Evolutionary conservation across 768 basidiomycete genomes (phyloP).

Genomic region (Candolleomyces eurysporus): DNA sequence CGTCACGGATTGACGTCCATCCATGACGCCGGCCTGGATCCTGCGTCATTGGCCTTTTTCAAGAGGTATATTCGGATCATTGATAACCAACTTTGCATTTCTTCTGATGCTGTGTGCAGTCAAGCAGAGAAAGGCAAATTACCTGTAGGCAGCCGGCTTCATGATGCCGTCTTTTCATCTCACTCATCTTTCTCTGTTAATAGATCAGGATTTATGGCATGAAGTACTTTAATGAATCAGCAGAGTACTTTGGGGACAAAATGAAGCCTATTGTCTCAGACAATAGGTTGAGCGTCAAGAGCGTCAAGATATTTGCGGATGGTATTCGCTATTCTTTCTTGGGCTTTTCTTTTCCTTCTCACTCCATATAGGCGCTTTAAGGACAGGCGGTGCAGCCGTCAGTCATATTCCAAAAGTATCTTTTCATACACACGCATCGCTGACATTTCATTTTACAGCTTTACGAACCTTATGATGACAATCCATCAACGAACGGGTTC

Average conservation of each 20-base stretch:
- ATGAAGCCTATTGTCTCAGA: slow-evolving; percentile 55
- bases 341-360: slow-evolving; percentile 2
- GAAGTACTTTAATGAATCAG: slow-evolving; percentile 64
- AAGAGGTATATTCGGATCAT: slow-evolving; percentile 41
- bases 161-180: slow-evolving; percentile 7
- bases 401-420: slow-evolving; percentile 13
- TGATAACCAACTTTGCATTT: background rate
- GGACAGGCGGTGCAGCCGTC: slow-evolving; percentile 89
- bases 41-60: slow-evolving; percentile 73
- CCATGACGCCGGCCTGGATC: slow-evolving; percentile 80
- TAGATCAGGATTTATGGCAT: slow-evolving; percentile 79
- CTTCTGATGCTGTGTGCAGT: slow-evolving; percentile 33
- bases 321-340: slow-evolving; percentile 35
- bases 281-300: slow-evolving; percentile 65
- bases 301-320: slow-evolving; percentile 78
- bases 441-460: slow-evolving; percentile 41
- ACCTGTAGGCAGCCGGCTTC: slow-evolving; percentile 43
- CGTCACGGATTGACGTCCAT: slow-evolving; percentile 75
- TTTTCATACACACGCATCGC: background rate
- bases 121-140: slow-evolving; percentile 57
- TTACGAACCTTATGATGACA: slow-evolving; percentile 79
- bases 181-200: background rate
- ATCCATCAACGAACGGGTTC: slow-evolving; percentile 71
- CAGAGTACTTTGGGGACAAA: slow-evolving; percentile 65
- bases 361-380: slow-evolving; percentile 61